These are phyloP conservation scores for Colletotrichum somersetense DNA, from an alignment of 2,329 filamentous ascomycete genomes.

Conservation along the genomic window DNA sequence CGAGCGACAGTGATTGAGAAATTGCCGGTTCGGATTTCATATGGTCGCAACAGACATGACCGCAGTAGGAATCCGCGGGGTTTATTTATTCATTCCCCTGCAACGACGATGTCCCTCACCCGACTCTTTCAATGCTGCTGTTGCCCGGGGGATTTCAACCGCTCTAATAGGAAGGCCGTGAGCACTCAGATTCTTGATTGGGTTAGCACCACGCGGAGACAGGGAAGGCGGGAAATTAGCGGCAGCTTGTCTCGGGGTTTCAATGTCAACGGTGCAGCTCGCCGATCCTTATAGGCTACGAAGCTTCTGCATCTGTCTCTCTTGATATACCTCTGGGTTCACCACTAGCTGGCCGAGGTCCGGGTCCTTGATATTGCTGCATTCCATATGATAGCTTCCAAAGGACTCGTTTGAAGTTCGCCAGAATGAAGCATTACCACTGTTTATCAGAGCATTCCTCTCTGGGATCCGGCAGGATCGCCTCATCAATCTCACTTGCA, in stretches of 20 bases:
- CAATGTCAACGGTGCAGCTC: neutral
- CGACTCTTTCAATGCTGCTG: neutral
- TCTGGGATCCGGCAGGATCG: neutral
- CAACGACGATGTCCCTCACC: constrained; percentile 20
- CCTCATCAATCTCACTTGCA: neutral
- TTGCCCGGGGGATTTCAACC: neutral
- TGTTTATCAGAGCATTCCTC: constrained; percentile 57
- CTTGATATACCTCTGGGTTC: constrained; percentile 46
- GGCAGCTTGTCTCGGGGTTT: neutral
- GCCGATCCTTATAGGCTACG: neutral
- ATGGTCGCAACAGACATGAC: too few relatives aligned
- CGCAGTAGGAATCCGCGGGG: neutral
- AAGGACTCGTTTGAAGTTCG: constrained; percentile 64
- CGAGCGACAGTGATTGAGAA: neutral
- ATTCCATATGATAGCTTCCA: constrained; percentile 59
- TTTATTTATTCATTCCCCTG: neutral
- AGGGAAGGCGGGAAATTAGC: constrained; percentile 34
- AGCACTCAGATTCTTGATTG: constrained; percentile 18
- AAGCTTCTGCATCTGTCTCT: too few relatives aligned
- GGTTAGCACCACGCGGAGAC: constrained; percentile 42
- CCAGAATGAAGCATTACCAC: constrained; percentile 72
- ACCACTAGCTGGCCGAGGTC: constrained; percentile 51
- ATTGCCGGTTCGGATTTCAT: neutral
- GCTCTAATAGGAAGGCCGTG: neutral
- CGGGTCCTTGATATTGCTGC: constrained; percentile 55